These are phyloP conservation scores for Pseudozyma hubeiensis DNA, from an alignment of 1,284 basidiomycete species.

Conservation along the genomic window DNA sequence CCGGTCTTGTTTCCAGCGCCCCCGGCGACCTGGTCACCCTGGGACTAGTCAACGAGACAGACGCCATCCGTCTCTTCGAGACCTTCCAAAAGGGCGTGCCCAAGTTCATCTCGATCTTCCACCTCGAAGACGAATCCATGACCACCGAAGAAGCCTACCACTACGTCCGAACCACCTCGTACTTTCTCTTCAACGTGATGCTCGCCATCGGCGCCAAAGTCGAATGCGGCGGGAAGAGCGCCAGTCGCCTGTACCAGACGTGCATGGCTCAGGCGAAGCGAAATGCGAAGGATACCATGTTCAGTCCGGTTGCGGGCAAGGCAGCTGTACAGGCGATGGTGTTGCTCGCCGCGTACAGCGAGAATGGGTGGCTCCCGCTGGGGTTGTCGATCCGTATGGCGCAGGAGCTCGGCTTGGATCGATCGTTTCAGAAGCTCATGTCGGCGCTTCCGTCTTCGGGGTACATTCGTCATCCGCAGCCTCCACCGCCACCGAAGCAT, in stretches of 20 bases:
- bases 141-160: constrained; percentile 78
- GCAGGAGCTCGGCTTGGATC: constrained; percentile 88
- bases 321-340: constrained; percentile 96
- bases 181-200: constrained; percentile 91
- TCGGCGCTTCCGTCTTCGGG: constrained; percentile 18
- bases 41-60: constrained; percentile 79
- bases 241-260: constrained; percentile 85
- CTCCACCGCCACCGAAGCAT: constrained; percentile 24
- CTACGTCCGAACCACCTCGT: constrained; percentile 82
- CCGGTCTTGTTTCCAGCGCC: constrained; percentile 28
- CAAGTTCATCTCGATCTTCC: constrained; percentile 93
- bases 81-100: constrained; percentile 65
- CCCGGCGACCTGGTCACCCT: constrained; percentile 43
- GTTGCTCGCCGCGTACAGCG: constrained; percentile 89
- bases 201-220: constrained; percentile 91
- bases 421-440: constrained; percentile 86
- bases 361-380: constrained; percentile 90
- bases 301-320: constrained; percentile 89
- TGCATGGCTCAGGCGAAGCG: constrained; percentile 93
- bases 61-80: constrained; percentile 72
- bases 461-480: constrained; percentile 27
- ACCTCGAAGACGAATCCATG: constrained; percentile 91
- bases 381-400: constrained; percentile 95
- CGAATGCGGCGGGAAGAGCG: constrained; percentile 84
- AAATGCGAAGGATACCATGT: constrained; percentile 89